These are phyloP conservation scores for Exophiala mesophila DNA, from an alignment of 2,329 filamentous ascomycete species.

Conservation along the genomic window DNA sequence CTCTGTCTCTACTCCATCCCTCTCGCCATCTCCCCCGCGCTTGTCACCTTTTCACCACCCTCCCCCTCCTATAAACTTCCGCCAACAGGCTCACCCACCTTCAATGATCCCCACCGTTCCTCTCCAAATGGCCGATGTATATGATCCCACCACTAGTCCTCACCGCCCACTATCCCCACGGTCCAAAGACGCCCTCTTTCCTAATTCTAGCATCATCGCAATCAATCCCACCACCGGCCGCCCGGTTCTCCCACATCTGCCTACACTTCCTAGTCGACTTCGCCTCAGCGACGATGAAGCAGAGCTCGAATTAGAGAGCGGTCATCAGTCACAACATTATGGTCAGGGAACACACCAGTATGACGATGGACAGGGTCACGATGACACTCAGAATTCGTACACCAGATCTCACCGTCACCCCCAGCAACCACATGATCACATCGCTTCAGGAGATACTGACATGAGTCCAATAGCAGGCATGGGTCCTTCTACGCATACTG, in stretches of 20 bases:
- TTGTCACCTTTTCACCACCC: slow-evolving; percentile 10
- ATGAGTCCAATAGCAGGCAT: slow-evolving; percentile 25
- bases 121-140: slow-evolving; percentile 4
- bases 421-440: not conserved
- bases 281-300: slow-evolving; percentile 38
- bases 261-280: slow-evolving; percentile 35
- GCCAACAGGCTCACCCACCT: slow-evolving; percentile 7
- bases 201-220: slow-evolving; percentile 23
- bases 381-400: not conserved
- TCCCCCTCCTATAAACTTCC: slow-evolving; percentile 3
- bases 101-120: slow-evolving; percentile 1
- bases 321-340: slow-evolving; percentile 23
- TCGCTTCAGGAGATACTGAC: slow-evolving; percentile 1
- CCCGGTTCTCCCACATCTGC: slow-evolving; percentile 31
- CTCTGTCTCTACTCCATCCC: slow-evolving; percentile 16
- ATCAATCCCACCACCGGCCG: slow-evolving; percentile 24
- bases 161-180: slow-evolving; percentile 20
- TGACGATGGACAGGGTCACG: slow-evolving; percentile 5
- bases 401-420: not conserved
- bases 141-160: slow-evolving; percentile 23
- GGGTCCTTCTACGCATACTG: no score
- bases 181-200: slow-evolving; percentile 19
- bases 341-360: slow-evolving; percentile 46
- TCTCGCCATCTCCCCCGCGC: slow-evolving; percentile 18
- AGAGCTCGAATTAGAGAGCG: slow-evolving; percentile 20